Evolutionary conservation across 1,284 basidiomycete species (phyloP), one percentile per base, ranked within the genome.

Genomic region (Phylloporus sp.): DNA sequence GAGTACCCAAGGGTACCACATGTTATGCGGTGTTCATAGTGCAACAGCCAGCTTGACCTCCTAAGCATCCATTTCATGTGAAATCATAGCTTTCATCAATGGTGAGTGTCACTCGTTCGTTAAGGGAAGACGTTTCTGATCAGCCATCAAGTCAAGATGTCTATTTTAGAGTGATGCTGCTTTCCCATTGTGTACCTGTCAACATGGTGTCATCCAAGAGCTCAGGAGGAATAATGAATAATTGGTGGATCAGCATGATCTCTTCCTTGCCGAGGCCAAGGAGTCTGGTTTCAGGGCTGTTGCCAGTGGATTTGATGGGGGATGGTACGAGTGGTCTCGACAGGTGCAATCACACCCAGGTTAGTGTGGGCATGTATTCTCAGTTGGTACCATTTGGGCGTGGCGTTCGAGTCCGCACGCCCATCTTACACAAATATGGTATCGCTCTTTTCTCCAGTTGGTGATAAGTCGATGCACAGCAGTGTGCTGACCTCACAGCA

Each of bases 61-160:
- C 97, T 97, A 0, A 92, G 88, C 63, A 86, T 98, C 6, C 96
- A 99, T 77, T 99, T 98, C 73, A 98, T 98, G 96, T 99, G 96
- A 79, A 91, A 93, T 72, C 97, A 99, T 77, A 95, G 92, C 66
- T 99, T 95, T 80, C 98, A 99, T 75, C 95, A 97, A 76, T 82
- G 94, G 92, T 93, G 58, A 26, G 79, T 67, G 56, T 44, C 49
- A 18, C 55, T 11, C 52, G 18, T 37, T 50, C n/a, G 56, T 26
- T n/a, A 51, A 28, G 17, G 29, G 13, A n/a, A 13, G 15, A 28
- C 8, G 17, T 28, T 47, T 31, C 40, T 70, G 46, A 63, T 52
- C 2, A n/a, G 15, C 26, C 46, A 8, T 2, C 11, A 1, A 13
- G 32, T 29, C 22, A 31, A 96, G 91, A 62, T 98, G 93, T 74